phyloP scores from a whole-genome alignment of 441 rosid species.

The Gossypium schwendimanii region DNA sequence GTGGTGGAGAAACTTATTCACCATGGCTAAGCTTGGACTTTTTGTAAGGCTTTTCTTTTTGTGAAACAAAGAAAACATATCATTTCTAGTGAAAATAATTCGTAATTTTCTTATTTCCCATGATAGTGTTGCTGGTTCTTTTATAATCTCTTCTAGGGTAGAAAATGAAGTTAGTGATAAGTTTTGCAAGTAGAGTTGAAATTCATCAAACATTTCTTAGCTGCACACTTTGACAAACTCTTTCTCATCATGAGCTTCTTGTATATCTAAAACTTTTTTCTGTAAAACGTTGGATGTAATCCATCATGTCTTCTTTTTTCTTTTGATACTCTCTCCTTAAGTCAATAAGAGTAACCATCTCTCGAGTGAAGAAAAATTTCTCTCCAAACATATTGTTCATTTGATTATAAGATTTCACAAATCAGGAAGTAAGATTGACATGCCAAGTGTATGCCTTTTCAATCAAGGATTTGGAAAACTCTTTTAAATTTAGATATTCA shows the following conservation, averaged over 20 bases:
- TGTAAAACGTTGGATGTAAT: background rate
- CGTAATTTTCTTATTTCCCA: background rate
- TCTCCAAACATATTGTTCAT: background rate
- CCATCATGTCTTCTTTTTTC: background rate
- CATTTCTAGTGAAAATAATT: background rate
- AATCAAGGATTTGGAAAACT: background rate
- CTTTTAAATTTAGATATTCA: background rate
- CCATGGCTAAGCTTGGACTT: background rate
- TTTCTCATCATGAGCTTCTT: background rate
- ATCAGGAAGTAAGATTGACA: background rate
- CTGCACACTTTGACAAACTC: background rate
- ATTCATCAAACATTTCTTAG: background rate
- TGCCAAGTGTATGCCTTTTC: too few relatives aligned
- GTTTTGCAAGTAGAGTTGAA: background rate
- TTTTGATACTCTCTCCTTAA: background rate
- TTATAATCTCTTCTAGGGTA: background rate
- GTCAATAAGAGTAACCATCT: background rate
- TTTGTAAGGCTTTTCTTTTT: background rate
- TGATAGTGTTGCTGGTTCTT: background rate
- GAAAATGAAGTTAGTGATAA: background rate
- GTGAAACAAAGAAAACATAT: background rate
- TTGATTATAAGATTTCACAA: background rate
- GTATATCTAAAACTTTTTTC: background rate
- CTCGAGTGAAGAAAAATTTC: background rate
- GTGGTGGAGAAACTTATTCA: background rate